Evolutionary conservation across 1,284 basidiomycete species (phyloP).

Genomic region (Puccinia novopanici): DNA sequence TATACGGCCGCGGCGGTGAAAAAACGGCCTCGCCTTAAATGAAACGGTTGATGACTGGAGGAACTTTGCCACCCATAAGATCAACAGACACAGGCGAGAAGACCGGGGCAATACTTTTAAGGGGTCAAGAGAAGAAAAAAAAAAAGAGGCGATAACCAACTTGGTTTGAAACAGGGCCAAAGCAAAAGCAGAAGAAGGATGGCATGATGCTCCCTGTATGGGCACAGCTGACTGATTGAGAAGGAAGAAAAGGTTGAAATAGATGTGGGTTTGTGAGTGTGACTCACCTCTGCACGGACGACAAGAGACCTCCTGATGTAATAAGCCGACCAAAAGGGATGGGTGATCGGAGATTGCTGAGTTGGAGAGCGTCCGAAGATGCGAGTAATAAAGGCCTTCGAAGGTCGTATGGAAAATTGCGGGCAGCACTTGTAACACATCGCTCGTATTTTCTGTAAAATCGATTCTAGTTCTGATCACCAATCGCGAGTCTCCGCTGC

Average conservation of each 20-base stretch:
- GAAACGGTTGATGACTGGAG: not conserved
- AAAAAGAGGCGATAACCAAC: too few relatives aligned
- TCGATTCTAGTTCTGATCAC: too few relatives aligned
- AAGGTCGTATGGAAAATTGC: not conserved
- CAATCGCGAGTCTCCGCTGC: too few relatives aligned
- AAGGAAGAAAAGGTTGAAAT: too few relatives aligned
- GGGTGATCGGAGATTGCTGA: not conserved
- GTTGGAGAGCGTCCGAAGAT: not conserved
- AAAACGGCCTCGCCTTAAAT: too few relatives aligned
- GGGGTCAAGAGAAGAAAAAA: too few relatives aligned
- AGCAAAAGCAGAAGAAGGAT: too few relatives aligned
- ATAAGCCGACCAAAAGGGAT: not conserved
- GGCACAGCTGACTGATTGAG: too few relatives aligned
- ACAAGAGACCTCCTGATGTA: not conserved
- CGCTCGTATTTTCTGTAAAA: not conserved
- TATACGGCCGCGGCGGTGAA: not conserved
- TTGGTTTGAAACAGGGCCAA: too few relatives aligned
- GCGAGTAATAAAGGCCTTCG: not conserved
- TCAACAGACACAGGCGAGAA: too few relatives aligned
- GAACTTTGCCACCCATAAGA: not conserved
- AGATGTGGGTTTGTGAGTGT: not conserved
- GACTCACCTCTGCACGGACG: not conserved
- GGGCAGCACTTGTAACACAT: not conserved
- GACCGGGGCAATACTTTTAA: too few relatives aligned
- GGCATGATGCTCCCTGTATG: not conserved